A percentile compares a stretch with the other conserved stretches of the same genome.
Conservation (phyloP, 805 yeast species). For the Yarrowia phangngaensis region DNA sequence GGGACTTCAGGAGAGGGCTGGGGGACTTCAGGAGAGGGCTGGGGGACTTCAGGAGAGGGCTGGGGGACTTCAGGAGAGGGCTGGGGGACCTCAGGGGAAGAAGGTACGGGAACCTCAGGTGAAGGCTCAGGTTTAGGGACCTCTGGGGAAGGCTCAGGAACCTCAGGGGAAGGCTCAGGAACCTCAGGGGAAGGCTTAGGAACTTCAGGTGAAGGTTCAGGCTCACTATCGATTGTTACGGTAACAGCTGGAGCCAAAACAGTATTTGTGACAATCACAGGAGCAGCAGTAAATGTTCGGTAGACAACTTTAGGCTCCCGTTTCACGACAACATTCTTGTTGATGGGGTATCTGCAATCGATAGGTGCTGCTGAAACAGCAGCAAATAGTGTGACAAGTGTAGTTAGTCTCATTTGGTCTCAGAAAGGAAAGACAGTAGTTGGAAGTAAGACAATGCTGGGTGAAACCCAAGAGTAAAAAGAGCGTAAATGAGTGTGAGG, state of each 20-base stretch:
- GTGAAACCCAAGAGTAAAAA: too few relatives aligned
- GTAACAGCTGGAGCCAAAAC: conserved; percentile 21
- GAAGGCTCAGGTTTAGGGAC: conserved; percentile 8
- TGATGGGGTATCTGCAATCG: background rate
- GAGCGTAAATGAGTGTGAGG: too few relatives aligned
- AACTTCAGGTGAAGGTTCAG: background rate
- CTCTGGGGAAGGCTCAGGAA: background rate
- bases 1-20: conserved; percentile 1
- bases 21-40: conserved; percentile 1
- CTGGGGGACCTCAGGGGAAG: background rate
- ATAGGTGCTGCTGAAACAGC: conserved; percentile 18
- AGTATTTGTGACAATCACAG: conserved; percentile 9
- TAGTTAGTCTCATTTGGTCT: conserved; percentile 8
- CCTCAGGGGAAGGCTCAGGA: conserved; percentile 4
- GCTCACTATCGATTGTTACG: conserved; percentile 14
- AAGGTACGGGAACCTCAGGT: conserved; percentile 3
- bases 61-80: conserved; percentile 1
- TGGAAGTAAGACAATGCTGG: too few relatives aligned
- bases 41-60: background rate
- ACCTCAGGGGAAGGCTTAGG: background rate
- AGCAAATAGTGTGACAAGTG: conserved; percentile 5
- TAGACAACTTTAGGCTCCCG: conserved; percentile 17
- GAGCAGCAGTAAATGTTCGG: conserved; percentile 17
- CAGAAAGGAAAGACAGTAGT: too few relatives aligned
- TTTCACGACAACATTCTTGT: conserved; percentile 1